A percentile compares a stretch with the other conserved stretches of the same genome.
phyloP scores from a whole-genome alignment of 805 yeast species.

The Lachancea waltii region DNA sequence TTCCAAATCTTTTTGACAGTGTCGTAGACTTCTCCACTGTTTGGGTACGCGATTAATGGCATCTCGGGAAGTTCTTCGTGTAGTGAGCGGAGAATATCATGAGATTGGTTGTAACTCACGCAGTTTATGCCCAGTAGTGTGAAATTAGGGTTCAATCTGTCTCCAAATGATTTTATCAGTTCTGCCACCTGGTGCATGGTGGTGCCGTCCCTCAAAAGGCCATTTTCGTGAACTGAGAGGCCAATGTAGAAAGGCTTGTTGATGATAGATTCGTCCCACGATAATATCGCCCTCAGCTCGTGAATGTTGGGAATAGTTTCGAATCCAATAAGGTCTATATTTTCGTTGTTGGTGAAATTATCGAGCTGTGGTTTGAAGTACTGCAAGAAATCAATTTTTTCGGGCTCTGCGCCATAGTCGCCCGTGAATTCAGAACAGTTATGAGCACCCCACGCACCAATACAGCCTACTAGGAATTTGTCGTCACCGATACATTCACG shows the following conservation, averaged over 20 bases:
- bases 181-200: slow-evolving; percentile 31
- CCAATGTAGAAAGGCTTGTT: slow-evolving; percentile 40
- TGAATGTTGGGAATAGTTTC: slow-evolving; percentile 65
- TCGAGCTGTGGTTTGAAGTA: slow-evolving; percentile 34
- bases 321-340: slow-evolving; percentile 52
- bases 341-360: slow-evolving; percentile 42
- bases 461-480: slow-evolving; percentile 40
- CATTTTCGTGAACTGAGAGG: slow-evolving; percentile 37
- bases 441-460: slow-evolving; percentile 76
- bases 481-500: slow-evolving; percentile 22
- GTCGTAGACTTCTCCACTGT: slow-evolving; percentile 65
- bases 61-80: slow-evolving; percentile 17
- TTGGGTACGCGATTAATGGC: slow-evolving; percentile 61
- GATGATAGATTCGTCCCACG: slow-evolving; percentile 32
- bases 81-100: slow-evolving; percentile 33
- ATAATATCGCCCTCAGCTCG: slow-evolving; percentile 48
- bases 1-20: slow-evolving; percentile 41
- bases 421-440: slow-evolving; percentile 70
- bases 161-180: slow-evolving; percentile 16
- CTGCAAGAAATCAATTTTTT: slow-evolving; percentile 27
- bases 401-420: slow-evolving; percentile 38
- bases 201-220: slow-evolving; percentile 47
- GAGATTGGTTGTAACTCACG: slow-evolving; percentile 41
- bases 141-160: slow-evolving; percentile 26
- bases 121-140: slow-evolving; percentile 66